Percentiles rank a stretch among this genome's conserved stretches.
These are phyloP conservation scores for California macrophylla DNA, from an alignment of 441 rosid genomes.

Conservation along the genomic window DNA sequence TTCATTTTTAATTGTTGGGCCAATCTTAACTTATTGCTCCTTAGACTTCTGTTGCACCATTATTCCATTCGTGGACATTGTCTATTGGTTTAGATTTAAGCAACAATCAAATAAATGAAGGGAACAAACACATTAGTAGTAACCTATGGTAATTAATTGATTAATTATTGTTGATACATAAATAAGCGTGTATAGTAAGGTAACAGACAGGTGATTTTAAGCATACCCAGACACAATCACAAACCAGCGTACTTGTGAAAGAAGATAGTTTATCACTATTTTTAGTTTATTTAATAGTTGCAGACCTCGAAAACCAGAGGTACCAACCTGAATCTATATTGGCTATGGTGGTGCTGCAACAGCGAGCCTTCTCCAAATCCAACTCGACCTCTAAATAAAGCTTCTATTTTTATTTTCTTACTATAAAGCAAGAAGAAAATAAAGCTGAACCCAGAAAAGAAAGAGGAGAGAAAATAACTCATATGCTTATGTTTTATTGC, in stretches of 20 bases:
- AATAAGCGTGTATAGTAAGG: too few relatives aligned
- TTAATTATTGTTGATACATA: too few relatives aligned
- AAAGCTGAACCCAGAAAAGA: background rate
- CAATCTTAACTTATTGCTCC: too few relatives aligned
- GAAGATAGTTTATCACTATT: background rate
- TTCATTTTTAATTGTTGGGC: too few relatives aligned
- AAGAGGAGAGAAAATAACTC: background rate
- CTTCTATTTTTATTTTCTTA: background rate
- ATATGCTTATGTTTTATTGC: background rate
- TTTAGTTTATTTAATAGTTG: background rate
- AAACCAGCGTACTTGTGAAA: background rate
- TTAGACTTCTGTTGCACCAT: too few relatives aligned
- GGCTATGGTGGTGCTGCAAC: constrained; percentile 3
- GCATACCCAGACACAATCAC: background rate
- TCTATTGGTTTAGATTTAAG: too few relatives aligned
- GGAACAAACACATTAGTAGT: too few relatives aligned
- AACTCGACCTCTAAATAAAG: background rate
- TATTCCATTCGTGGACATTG: too few relatives aligned
- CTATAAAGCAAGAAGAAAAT: background rate
- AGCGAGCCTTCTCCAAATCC: background rate
- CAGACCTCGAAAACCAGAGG: background rate
- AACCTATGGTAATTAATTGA: too few relatives aligned
- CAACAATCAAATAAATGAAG: too few relatives aligned
- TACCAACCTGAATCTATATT: background rate
- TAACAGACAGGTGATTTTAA: background rate